These are phyloP conservation scores for Fusarium sp. DNA, from an alignment of 2,329 filamentous ascomycete species.

Conservation along the genomic window DNA sequence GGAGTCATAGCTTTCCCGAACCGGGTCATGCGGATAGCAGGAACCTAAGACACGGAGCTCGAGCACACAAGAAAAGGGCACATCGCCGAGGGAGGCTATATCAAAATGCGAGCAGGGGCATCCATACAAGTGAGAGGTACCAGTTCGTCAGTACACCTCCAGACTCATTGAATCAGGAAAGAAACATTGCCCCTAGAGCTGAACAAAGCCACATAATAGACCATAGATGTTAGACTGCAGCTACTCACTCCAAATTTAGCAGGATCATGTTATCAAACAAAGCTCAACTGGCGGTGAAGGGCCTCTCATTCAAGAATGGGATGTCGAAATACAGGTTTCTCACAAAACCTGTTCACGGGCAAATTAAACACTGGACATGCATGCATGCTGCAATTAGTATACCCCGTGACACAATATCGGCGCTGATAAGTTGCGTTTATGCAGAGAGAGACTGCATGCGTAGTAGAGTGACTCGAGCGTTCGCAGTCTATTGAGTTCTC, in stretches of 20 bases:
- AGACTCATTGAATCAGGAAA: neutral
- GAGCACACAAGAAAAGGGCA: neutral
- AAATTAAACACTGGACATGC: conserved; percentile 35
- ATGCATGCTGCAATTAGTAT: conserved; percentile 32
- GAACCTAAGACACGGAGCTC: neutral
- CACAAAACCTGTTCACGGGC: conserved; percentile 20
- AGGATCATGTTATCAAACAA: conserved; percentile 12
- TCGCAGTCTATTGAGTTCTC: conserved; percentile 28
- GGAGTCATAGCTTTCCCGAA: neutral
- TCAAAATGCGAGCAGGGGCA: neutral
- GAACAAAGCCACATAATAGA: neutral
- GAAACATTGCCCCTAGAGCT: neutral
- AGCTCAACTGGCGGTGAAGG: conserved; percentile 40
- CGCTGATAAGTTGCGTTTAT: conserved; percentile 12
- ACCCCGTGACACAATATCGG: conserved; percentile 10
- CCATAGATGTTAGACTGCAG: conserved; percentile 17
- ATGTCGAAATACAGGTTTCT: conserved; percentile 20
- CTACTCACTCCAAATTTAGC: conserved; percentile 17
- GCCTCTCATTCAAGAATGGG: conserved; percentile 14
- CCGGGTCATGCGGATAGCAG: neutral
- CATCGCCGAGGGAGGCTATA: neutral
- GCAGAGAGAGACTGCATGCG: neutral
- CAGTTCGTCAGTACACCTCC: neutral
- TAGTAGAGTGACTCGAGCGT: conserved; percentile 6
- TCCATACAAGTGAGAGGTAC: neutral